phyloP scores from a whole-genome alignment of 164 flowering plant genomes.

The Nymphaea colorata region DNA sequence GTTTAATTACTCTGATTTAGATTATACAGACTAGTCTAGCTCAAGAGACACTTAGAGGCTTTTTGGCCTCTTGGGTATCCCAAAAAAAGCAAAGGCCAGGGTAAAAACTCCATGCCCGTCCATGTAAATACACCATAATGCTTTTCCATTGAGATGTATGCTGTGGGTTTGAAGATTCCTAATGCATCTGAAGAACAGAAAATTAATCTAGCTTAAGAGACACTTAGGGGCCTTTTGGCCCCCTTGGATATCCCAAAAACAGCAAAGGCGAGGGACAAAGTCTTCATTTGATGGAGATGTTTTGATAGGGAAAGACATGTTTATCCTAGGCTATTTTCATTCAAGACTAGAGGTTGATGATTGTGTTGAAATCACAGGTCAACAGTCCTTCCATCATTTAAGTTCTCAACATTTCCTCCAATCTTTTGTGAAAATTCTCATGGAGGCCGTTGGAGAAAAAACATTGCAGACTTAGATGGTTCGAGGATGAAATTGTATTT shows the following conservation, averaged over 20 bases:
- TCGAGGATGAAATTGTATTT: slow-evolving; percentile 95
- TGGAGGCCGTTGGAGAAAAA: slow-evolving; percentile 98
- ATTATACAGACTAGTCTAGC: slow-evolving; percentile 78
- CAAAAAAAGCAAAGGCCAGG: slow-evolving; percentile 64
- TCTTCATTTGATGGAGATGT: slow-evolving; percentile 62
- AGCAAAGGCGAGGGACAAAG: slow-evolving; percentile 52
- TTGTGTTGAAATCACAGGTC: slow-evolving; percentile 48
- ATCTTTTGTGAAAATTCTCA: slow-evolving; percentile 94
- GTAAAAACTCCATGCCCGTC: too few species aligned
- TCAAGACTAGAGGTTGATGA: slow-evolving; percentile 70
- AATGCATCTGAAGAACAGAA: too few species aligned
- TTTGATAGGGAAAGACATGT: slow-evolving; percentile 43
- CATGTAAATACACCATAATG: too few species aligned
- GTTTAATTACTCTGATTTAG: too few species aligned
- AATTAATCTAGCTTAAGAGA: too few species aligned
- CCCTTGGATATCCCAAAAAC: slow-evolving; percentile 75
- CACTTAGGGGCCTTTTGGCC: slow-evolving; percentile 81
- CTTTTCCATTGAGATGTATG: too few species aligned
- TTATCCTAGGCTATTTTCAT: slow-evolving; percentile 40
- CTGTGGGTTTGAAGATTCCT: too few species aligned
- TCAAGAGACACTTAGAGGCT: slow-evolving; percentile 91
- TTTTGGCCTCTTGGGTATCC: slow-evolving; percentile 68
- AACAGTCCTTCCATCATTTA: slow-evolving; percentile 74
- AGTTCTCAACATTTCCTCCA: slow-evolving; percentile 88
- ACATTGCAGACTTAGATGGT: slow-evolving; percentile 77